phyloP scores from a whole-genome alignment of 116 monocot species.

The Posidonia oceanica region DNA sequence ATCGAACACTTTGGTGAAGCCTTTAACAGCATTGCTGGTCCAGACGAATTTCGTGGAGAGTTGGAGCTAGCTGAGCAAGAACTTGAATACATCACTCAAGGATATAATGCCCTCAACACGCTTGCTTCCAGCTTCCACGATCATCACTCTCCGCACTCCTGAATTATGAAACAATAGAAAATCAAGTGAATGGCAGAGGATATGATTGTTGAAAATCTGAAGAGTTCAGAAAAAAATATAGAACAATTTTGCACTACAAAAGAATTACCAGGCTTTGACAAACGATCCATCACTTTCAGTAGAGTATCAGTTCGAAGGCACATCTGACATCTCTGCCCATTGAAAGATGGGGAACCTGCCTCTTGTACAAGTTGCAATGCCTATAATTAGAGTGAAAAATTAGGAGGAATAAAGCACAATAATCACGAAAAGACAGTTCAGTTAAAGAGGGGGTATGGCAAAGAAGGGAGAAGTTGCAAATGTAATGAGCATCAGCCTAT shows the following conservation, averaged over 20 bases:
- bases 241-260: neutral
- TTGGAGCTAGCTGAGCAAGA: slow-evolving; percentile 32
- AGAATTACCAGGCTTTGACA: slow-evolving; percentile 54
- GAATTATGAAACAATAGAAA: slow-evolving; percentile 5
- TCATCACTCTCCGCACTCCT: slow-evolving; percentile 56
- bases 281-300: slow-evolving; percentile 64
- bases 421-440: neutral
- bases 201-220: no score
- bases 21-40: neutral
- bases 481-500: no score
- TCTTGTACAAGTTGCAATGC: slow-evolving; percentile 77
- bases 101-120: slow-evolving; percentile 77
- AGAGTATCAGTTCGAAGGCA: slow-evolving; percentile 65
- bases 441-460: no score
- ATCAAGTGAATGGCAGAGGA: neutral
- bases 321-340: slow-evolving; percentile 72
- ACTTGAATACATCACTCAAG: slow-evolving; percentile 65
- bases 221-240: no score
- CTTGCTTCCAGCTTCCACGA: slow-evolving; percentile 90
- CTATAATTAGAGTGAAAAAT: slow-evolving; percentile 12
- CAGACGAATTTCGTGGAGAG: neutral
- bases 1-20: neutral
- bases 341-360: slow-evolving; percentile 34
- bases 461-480: no score
- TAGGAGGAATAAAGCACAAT: neutral